Base-by-base conservation (phyloP, 495 filamentous ascomycete genomes). In the Recurvomyces mirabilis region DNA sequence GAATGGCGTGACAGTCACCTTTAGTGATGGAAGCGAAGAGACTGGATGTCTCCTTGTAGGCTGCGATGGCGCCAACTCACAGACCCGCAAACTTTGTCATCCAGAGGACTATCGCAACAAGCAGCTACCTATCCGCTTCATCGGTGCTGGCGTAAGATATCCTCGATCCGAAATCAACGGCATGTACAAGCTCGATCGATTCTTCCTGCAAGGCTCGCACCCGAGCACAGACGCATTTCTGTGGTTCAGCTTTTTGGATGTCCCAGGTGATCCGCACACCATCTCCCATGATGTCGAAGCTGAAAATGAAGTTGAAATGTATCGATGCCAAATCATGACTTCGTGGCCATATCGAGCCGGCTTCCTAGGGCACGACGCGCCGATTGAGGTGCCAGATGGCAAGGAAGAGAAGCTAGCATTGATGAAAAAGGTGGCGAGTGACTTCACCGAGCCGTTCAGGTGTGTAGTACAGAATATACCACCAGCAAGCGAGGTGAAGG, bases 201-300 rank as follows among this genome's bases (percentile, higher is more conserved):
- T 70, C 19, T 72, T 82, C 30, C 73, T 81, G 34, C 75, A 80
- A 37, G 75, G 76, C 1, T 65, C 68, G 3, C 67, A 78, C 38
- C 75, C 78, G 0, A 59, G 65, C 11, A 71, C 76, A 10, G 62
- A 72, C 20, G 65, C 70, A 4, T 81, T 71, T 54, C 44, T 79
- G 0, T 79, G 68, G 56, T 77, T 73, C 49, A 70, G 69, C 15
- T 65, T 51, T 24, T 46, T 51, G 32, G 46, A 51, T 30, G 46
- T 39, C 15, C 48, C 48, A 7, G 12, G 42, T 17, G 12, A 6
- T 33, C 3, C 33, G 15, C 9, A 12, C n/a, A n/a, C 14, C 9
- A 4, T 33, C 10, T 48, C 23, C 10, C 39, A 13, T 18, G 21
- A 46, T 6, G 15, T 9, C 6, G 9, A 17, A 12, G 17, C 9